Percentiles rank a stretch among this genome's conserved stretches.
phyloP scores from a whole-genome alignment of 257 asterid species.

The Lycium ferocissimum region DNA sequence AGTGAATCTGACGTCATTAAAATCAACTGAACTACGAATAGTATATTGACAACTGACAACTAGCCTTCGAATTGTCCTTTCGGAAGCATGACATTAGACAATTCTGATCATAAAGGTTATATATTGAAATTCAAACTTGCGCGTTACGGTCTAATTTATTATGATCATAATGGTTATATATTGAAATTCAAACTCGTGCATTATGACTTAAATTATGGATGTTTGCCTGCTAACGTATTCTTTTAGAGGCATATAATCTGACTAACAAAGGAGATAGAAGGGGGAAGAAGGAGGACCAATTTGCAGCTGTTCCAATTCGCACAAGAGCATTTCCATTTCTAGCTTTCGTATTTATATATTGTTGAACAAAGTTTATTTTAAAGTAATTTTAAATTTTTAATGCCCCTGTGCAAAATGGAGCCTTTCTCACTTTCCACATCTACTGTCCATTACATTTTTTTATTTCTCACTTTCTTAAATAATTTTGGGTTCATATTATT shows the following conservation, averaged over 20 bases:
- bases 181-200: too few species aligned
- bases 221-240: neutral
- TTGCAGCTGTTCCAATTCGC: neutral
- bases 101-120: neutral
- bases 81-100: neutral
- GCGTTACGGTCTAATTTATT: neutral
- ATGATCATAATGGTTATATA: neutral
- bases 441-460: neutral
- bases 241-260: neutral
- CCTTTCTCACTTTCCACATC: constrained; percentile 24
- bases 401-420: neutral
- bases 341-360: constrained; percentile 12
- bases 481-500: neutral
- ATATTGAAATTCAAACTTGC: neutral
- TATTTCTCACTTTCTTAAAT: neutral
- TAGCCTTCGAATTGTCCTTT: neutral
- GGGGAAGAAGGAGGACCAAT: neutral
- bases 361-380: neutral
- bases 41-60: neutral
- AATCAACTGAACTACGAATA: neutral
- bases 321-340: neutral
- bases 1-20: neutral
- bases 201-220: neutral
- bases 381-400: neutral
- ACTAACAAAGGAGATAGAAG: too few species aligned